phyloP scores from a whole-genome alignment of 345 rosid species.

The Melaleuca alternifolia region DNA sequence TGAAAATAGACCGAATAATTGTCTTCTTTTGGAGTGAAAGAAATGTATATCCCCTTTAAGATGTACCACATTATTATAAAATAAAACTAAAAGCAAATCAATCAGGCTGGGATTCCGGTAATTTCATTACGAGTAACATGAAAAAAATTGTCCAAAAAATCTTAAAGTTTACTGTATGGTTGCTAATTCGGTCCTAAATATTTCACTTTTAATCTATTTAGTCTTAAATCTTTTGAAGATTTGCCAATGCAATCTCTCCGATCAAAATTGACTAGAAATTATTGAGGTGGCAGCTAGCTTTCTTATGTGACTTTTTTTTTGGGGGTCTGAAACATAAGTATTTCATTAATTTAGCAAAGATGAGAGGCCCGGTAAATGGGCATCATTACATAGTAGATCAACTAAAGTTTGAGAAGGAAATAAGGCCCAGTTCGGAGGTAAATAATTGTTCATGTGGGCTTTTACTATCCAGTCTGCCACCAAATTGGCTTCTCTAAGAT shows the following conservation, averaged over 20 bases:
- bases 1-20: background rate
- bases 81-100: background rate
- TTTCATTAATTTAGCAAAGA: too few relatives aligned
- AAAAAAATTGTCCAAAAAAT: background rate
- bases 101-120: background rate
- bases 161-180: background rate
- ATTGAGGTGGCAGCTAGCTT: background rate
- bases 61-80: background rate
- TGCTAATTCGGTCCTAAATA: background rate
- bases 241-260: background rate
- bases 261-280: background rate
- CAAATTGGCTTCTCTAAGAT: too few relatives aligned
- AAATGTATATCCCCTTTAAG: background rate
- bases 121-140: background rate
- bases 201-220: background rate
- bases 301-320: too few relatives aligned
- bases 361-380: too few relatives aligned
- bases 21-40: background rate
- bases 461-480: too few relatives aligned
- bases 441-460: too few relatives aligned
- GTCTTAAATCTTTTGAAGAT: background rate
- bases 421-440: too few relatives aligned
- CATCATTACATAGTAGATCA: too few relatives aligned
- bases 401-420: too few relatives aligned
- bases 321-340: too few relatives aligned